These are phyloP conservation scores for Penicillium herquei DNA, from an alignment of 495 filamentous ascomycete genomes.

Conservation along the genomic window DNA sequence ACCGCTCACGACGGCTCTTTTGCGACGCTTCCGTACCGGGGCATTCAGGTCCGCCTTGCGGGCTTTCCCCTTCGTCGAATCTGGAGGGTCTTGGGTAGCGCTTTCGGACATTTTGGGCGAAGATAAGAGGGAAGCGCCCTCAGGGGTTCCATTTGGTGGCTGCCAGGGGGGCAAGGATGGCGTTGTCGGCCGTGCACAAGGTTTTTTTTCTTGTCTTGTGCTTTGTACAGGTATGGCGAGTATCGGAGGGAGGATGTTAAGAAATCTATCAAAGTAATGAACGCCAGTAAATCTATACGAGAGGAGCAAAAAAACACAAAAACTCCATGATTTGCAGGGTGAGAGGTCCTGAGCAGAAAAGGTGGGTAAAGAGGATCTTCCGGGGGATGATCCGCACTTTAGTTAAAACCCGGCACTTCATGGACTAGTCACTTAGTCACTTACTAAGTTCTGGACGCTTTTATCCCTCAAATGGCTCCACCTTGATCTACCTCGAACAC, in stretches of 20 bases:
- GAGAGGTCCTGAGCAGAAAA: neutral
- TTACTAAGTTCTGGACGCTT: too few relatives aligned
- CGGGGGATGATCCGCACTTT: conserved; percentile 27
- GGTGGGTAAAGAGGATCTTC: conserved; percentile 18
- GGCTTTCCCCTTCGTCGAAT: conserved; percentile 26
- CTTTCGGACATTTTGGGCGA: conserved; percentile 19
- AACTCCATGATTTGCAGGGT: neutral
- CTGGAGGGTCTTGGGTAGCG: conserved; percentile 10
- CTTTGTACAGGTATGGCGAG: neutral
- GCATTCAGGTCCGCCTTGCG: conserved; percentile 27
- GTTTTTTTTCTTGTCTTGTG: neutral
- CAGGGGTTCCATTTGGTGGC: conserved; percentile 15
- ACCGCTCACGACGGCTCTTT: conserved; percentile 83
- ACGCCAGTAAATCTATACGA: too few relatives aligned
- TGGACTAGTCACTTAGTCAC: too few relatives aligned
- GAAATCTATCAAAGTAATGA: neutral
- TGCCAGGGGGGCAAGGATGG: neutral
- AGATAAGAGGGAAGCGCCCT: conserved; percentile 9
- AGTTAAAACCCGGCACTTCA: conserved; percentile 2
- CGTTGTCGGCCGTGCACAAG: neutral
- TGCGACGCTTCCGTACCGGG: conserved; percentile 68
- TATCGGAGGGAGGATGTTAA: neutral
- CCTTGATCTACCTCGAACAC: neutral
- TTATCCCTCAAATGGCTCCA: conserved; percentile 2
- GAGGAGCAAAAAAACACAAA: too few relatives aligned